These are phyloP conservation scores for Nakazawaea molendinolei DNA, from an alignment of 805 yeast species.

Conservation along the genomic window DNA sequence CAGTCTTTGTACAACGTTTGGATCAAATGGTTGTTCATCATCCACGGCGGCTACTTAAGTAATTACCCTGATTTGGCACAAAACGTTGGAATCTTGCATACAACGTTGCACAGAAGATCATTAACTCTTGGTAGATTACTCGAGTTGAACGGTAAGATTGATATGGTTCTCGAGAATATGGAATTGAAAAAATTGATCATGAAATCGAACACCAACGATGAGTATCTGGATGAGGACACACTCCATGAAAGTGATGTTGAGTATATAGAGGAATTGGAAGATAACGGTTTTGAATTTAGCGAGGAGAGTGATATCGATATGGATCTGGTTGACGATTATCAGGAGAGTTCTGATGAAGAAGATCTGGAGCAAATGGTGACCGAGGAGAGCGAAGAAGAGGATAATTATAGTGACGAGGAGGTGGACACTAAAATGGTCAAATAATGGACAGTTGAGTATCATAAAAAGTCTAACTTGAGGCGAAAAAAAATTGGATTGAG, in stretches of 20 bases:
- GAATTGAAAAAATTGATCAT: slow-evolving; percentile 35
- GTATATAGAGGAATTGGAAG: slow-evolving; percentile 63
- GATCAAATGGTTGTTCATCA: slow-evolving; percentile 50
- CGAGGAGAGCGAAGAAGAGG: slow-evolving; percentile 37
- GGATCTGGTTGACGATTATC: slow-evolving; percentile 17
- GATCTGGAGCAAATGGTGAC: slow-evolving; percentile 26
- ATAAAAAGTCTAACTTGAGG: too few relatives aligned
- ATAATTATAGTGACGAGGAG: slow-evolving; percentile 33
- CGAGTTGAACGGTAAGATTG: slow-evolving; percentile 44
- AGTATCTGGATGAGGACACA: slow-evolving; percentile 23
- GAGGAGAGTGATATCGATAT: slow-evolving; percentile 16
- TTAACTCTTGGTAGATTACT: slow-evolving; percentile 41
- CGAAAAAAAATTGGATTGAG: too few relatives aligned
- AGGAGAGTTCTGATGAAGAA: slow-evolving; percentile 17
- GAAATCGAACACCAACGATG: slow-evolving; percentile 17
- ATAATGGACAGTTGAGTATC: too few relatives aligned
- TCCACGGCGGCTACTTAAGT: slow-evolving; percentile 45
- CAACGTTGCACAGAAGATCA: slow-evolving; percentile 41
- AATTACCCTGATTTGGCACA: slow-evolving; percentile 37
- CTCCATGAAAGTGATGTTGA: slow-evolving; percentile 51
- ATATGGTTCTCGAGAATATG: slow-evolving; percentile 37
- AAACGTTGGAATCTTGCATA: slow-evolving; percentile 37
- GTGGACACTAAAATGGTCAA: slow-evolving; percentile 21
- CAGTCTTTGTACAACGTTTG: slow-evolving; percentile 45
- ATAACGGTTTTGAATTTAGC: slow-evolving; percentile 28